Percentiles rank a stretch among this genome's conserved stretches.
These are phyloP conservation scores for Protea cynaroides DNA, from an alignment of 164 flowering plant species.

Conservation along the genomic window DNA sequence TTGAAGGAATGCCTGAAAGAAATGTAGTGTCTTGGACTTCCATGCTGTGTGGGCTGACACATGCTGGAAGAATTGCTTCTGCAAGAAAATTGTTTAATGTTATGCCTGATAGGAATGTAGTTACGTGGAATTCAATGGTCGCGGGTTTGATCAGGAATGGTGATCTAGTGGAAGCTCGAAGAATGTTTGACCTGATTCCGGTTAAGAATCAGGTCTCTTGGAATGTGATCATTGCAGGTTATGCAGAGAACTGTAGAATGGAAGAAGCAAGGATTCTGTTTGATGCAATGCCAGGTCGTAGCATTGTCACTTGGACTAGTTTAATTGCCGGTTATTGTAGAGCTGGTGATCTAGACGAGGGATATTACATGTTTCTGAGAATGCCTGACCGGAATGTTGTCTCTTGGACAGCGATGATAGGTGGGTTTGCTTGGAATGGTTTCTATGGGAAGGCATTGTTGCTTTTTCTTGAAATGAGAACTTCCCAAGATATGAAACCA, in stretches of 20 bases:
- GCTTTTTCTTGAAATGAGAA: constrained; percentile 35
- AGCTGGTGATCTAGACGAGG: constrained; percentile 42
- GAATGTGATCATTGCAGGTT: constrained; percentile 49
- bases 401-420: constrained; percentile 74
- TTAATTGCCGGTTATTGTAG: constrained; percentile 56
- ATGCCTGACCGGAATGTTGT: constrained; percentile 57
- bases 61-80: constrained; percentile 15
- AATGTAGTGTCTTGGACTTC: constrained; percentile 58
- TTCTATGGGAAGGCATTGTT: constrained; percentile 36
- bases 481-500: constrained; percentile 20
- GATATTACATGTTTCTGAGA: constrained; percentile 32
- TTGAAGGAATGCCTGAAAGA: constrained; percentile 43
- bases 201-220: constrained; percentile 34
- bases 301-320: constrained; percentile 64
- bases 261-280: constrained; percentile 44
- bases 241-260: constrained; percentile 33
- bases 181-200: constrained; percentile 39
- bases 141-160: constrained; percentile 41
- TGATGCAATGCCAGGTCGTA: constrained; percentile 33
- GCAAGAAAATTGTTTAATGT: constrained; percentile 36
- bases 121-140: constrained; percentile 57
- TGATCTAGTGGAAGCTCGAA: constrained; percentile 40
- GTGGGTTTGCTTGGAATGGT: constrained; percentile 61
- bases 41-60: constrained; percentile 39
- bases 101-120: constrained; percentile 52